Evolutionary conservation across 2,329 filamentous ascomycete species (phyloP), one percentile per base, ranked within the genome.

Genomic region (Hypoxylon sp.): DNA sequence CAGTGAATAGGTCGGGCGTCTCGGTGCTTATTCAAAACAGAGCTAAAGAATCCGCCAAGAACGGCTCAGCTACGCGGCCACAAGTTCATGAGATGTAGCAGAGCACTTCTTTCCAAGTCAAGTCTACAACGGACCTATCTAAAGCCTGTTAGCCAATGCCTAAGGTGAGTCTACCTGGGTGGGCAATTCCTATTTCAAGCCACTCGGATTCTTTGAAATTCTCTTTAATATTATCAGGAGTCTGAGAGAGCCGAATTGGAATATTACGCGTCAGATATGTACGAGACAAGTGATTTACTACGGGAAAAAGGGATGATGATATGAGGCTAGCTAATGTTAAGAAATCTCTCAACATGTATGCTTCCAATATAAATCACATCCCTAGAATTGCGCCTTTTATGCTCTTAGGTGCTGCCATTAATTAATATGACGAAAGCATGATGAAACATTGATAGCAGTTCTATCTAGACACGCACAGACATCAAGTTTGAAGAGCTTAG

Each of bases 291-390:
- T 14, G 8, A 19, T 16, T 8, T 12, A 3, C 21, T 14, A 21
- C 8, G 5, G 16, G 30, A 23, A 25, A 45, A 45, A 54, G 39
- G 27, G 39, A 45, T 32, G 14, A 32, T n/a, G 21, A 8, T 5
- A 32, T 54, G 8, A 16, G 37, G 5, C 25, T 54, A 19, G 27
- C 25, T 8, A 54, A 43, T 34, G 23, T 43, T 21, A 32, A 32
- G 37, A 39, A 23, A 23, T n/a, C 30, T 34, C 30, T 19, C 12
- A 51, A 29, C 48, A 51, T 37, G 30, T 21, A 53, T 21, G 7
- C 16, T 45, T 45, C 37, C 3, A 54, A 54, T 45, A 54, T 54
- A 29, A 54, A 30, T 12, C 14, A n/a, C 9, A 19, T 29, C 7
- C 19, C 23, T 54, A 45, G 27, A 11, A 54, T 32, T 16, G 21